Percentiles rank a stretch among this genome's conserved stretches.
Conservation (phyloP, 352 stramenopile species). For the Saprolegnia parasitica region DNA sequence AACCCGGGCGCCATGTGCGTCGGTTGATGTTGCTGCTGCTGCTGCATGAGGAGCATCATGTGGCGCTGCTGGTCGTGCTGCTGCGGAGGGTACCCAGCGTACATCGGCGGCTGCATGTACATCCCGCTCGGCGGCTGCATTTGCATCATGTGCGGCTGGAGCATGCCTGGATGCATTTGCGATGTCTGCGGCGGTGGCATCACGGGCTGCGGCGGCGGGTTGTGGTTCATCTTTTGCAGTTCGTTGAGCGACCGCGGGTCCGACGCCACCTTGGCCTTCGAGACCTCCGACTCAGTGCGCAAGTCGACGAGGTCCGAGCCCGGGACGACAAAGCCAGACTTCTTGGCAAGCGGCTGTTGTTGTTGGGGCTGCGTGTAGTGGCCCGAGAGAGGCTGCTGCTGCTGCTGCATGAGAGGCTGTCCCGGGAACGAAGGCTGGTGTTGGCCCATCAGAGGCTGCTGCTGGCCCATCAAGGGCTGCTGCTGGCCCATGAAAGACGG, state of each 20-base stretch:
- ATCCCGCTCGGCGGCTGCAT: background rate
- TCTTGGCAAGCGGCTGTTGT: background rate
- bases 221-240: background rate
- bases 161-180: background rate
- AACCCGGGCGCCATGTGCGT: background rate
- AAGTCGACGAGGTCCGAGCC: constrained; percentile 25
- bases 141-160: constrained; percentile 23
- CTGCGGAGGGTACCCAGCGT: background rate
- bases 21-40: constrained; percentile 5
- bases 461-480: background rate
- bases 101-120: constrained; percentile 10
- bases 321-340: constrained; percentile 18
- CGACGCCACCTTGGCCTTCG: constrained; percentile 4
- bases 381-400: background rate
- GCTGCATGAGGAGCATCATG: constrained; percentile 21
- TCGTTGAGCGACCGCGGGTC: constrained; percentile 25
- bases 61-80: background rate
- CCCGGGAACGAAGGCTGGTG: too few relatives aligned
- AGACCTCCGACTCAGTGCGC: constrained; percentile 23
- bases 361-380: background rate
- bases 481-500: background rate
- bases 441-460: background rate
- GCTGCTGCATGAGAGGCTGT: constrained; percentile 5
- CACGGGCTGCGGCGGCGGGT: background rate
- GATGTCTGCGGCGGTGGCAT: constrained; percentile 4